Conservation (phyloP, 177 flowering plant species). For the Vitis hybrid region DNA sequence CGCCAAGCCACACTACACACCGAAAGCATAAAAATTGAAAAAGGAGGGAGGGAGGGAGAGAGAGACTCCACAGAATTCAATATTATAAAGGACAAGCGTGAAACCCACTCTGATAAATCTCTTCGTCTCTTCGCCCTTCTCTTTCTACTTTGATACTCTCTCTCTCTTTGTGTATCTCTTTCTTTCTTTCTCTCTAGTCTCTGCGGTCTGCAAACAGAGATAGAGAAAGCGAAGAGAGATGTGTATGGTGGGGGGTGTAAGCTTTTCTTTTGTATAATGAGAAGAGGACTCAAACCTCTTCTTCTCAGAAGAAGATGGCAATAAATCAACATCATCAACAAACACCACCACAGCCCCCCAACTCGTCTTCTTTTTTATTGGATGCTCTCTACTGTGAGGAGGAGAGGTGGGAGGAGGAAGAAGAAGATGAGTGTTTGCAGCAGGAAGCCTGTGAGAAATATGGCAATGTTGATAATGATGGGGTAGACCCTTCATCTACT, state of each 20-base stretch:
- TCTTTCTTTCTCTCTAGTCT: not conserved
- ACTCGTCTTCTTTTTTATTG: constrained; percentile 14
- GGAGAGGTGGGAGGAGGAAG: constrained; percentile 41
- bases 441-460: not conserved
- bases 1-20: constrained; percentile 23
- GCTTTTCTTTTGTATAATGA: constrained; percentile 19
- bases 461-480: not conserved
- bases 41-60: not conserved
- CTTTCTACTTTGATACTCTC: constrained; percentile 2
- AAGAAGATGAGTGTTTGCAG: constrained; percentile 11
- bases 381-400: constrained; percentile 57
- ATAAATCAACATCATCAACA: constrained; percentile 9
- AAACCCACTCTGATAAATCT: constrained; percentile 21
- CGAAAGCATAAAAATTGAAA: constrained; percentile 24
- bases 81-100: constrained; percentile 26
- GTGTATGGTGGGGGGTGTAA: not conserved
- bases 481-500: constrained; percentile 3
- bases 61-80: not conserved
- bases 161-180: constrained; percentile 1
- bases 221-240: constrained; percentile 8
- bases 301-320: constrained; percentile 28
- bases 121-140: not conserved
- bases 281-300: not conserved
- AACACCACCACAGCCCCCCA: not conserved
- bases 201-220: not conserved